Percentiles rank a stretch among this genome's conserved stretches.
These are phyloP conservation scores for Camellia sinensis DNA, from an alignment of 148 eudicot species.

Conservation along the genomic window DNA sequence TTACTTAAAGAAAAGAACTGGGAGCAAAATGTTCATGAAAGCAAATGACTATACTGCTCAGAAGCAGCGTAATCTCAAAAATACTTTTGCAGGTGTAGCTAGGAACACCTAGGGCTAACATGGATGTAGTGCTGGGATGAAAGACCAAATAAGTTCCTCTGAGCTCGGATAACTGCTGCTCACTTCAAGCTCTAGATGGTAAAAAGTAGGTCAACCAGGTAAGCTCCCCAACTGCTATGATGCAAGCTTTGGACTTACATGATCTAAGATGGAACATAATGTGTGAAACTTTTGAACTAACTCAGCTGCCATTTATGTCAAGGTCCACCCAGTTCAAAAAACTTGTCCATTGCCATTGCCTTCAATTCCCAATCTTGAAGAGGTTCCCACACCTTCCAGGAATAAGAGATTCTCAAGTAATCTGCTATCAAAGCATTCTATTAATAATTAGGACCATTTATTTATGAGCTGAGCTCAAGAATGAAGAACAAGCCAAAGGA, in stretches of 20 bases:
- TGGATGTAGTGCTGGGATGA: not conserved
- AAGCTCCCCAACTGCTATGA: not conserved
- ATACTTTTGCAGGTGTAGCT: not conserved
- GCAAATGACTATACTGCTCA: not conserved
- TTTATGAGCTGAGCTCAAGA: no score
- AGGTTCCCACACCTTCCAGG: no score
- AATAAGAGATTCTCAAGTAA: no score
- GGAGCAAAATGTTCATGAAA: not conserved
- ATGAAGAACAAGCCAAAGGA: no score
- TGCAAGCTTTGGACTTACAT: not conserved
- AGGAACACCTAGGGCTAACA: not conserved
- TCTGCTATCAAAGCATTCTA: not conserved
- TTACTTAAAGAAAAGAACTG: not conserved
- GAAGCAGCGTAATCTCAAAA: not conserved
- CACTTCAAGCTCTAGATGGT: not conserved
- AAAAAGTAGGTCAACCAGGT: not conserved
- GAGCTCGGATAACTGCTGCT: not conserved
- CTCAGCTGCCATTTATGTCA: not conserved
- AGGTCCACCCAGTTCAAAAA: not conserved
- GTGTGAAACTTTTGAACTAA: conserved; percentile 1
- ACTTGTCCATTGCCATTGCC: not conserved
- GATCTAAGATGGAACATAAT: not conserved
- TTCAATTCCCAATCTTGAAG: no score
- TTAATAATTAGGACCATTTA: not conserved
- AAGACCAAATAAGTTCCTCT: not conserved